A percentile compares a stretch with the other conserved stretches of the same genome.
phyloP scores from a whole-genome alignment of 2,329 filamentous ascomycete genomes.

The Curvularia sp. region DNA sequence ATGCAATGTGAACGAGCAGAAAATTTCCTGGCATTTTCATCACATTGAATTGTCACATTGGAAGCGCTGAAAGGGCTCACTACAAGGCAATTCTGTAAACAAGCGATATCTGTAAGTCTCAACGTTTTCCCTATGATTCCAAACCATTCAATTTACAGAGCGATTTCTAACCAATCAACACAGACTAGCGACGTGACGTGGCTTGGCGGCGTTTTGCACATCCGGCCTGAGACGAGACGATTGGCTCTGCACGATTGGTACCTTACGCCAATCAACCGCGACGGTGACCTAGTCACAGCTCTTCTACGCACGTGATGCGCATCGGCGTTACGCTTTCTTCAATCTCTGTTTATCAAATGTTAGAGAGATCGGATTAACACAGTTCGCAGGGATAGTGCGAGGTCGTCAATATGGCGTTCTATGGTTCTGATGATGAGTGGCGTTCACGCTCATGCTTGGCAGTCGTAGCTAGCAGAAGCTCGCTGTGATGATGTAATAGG shows the following conservation, averaged over 20 bases:
- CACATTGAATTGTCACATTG: constrained; percentile 27
- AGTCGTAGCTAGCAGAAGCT: too few relatives aligned
- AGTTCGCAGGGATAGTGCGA: too few relatives aligned
- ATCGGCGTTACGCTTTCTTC: constrained; percentile 19
- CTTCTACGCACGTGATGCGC: constrained; percentile 25
- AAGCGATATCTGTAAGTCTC: constrained; percentile 15
- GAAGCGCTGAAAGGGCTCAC: constrained; percentile 30
- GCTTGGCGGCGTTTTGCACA: constrained; percentile 30
- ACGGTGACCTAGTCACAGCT: constrained; percentile 28
- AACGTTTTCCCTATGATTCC: constrained; percentile 19
- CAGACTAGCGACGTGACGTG: not conserved
- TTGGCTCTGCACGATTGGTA: constrained; percentile 25
- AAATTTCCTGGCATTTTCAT: constrained; percentile 3
- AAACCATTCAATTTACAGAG: constrained; percentile 1
- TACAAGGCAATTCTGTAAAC: constrained; percentile 19
- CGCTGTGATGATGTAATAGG: too few relatives aligned
- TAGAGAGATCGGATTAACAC: not conserved
- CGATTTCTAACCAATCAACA: constrained; percentile 26
- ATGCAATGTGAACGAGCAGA: constrained; percentile 12
- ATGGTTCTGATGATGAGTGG: too few relatives aligned
- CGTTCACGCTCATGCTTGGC: too few relatives aligned
- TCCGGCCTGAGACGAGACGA: constrained; percentile 23
- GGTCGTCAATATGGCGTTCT: too few relatives aligned
- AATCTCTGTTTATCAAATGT: not conserved
- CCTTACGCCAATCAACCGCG: constrained; percentile 30